These are phyloP conservation scores for Rhizopogon vesiculosus DNA, from an alignment of 768 basidiomycete genomes.

Conservation along the genomic window DNA sequence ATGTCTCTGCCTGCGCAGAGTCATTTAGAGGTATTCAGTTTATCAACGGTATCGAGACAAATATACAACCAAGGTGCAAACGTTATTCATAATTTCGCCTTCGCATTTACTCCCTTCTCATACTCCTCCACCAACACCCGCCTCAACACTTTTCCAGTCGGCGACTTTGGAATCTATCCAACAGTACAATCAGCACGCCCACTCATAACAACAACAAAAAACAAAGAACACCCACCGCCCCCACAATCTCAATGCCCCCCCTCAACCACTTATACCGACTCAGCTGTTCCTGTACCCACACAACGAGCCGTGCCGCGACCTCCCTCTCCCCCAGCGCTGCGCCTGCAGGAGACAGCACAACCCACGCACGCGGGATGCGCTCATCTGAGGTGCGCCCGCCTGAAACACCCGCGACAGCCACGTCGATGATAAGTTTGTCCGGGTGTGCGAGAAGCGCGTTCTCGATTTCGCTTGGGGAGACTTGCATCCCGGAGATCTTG, in stretches of 20 bases:
- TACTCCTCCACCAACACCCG: constrained; percentile 51
- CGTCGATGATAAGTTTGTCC: constrained; percentile 52
- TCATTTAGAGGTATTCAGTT: too few relatives aligned
- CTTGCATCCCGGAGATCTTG: constrained; percentile 68
- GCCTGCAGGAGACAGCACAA: constrained; percentile 55
- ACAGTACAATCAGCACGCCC: neutral
- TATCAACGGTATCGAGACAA: too few relatives aligned
- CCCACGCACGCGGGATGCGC: constrained; percentile 67
- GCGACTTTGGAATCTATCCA: constrained; percentile 57
- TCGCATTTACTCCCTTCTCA: constrained; percentile 25
- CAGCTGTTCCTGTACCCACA: constrained; percentile 53
- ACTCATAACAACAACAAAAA: neutral
- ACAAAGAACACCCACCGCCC: constrained; percentile 37
- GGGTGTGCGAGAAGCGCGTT: constrained; percentile 55
- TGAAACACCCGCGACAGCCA: constrained; percentile 63
- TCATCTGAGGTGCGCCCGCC: constrained; percentile 63
- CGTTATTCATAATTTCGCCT: constrained; percentile 11
- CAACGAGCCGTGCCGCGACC: constrained; percentile 43
- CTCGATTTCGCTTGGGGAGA: constrained; percentile 71
- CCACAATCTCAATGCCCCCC: constrained; percentile 60
- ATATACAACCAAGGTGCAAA: too few relatives aligned
- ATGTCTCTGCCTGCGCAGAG: too few relatives aligned
- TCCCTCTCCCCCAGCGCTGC: constrained; percentile 35
- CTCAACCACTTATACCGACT: constrained; percentile 69
- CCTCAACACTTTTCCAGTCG: constrained; percentile 61